Conservation (phyloP, 169 alveolate genomes). For the Plasmodium billcollinsi region DNA sequence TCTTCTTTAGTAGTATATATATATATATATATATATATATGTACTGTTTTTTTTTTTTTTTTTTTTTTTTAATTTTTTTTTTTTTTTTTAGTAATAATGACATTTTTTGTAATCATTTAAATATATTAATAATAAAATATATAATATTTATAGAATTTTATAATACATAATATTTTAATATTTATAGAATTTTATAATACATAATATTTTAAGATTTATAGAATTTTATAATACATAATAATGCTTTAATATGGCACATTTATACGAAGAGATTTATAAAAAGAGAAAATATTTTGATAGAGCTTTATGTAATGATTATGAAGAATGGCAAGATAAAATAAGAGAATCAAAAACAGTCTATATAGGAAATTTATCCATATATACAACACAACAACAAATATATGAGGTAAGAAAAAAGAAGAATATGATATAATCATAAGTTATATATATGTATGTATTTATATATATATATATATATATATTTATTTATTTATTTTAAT, state of each 20-base stretch:
- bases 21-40: no score
- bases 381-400: slow-evolving; percentile 86
- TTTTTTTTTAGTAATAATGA: background rate
- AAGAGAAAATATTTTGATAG: slow-evolving; percentile 85
- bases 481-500: background rate
- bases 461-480: background rate
- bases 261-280: slow-evolving; percentile 81
- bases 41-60: background rate
- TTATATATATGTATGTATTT: background rate
- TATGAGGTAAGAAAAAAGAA: slow-evolving; percentile 80
- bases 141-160: no score
- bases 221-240: no score
- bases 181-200: no score
- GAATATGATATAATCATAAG: background rate
- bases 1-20: no score
- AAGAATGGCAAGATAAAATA: slow-evolving; percentile 82
- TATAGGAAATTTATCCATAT: slow-evolving; percentile 84
- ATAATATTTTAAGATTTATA: no score
- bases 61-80: background rate
- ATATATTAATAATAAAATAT: background rate
- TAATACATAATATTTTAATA: no score
- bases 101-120: background rate
- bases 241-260: slow-evolving; percentile 75
- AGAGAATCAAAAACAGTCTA: slow-evolving; percentile 84
- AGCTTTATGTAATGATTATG: slow-evolving; percentile 80